Conservation (phyloP, 495 filamentous ascomycete genomes). For the Aspergillus coremiiformis region DNA sequence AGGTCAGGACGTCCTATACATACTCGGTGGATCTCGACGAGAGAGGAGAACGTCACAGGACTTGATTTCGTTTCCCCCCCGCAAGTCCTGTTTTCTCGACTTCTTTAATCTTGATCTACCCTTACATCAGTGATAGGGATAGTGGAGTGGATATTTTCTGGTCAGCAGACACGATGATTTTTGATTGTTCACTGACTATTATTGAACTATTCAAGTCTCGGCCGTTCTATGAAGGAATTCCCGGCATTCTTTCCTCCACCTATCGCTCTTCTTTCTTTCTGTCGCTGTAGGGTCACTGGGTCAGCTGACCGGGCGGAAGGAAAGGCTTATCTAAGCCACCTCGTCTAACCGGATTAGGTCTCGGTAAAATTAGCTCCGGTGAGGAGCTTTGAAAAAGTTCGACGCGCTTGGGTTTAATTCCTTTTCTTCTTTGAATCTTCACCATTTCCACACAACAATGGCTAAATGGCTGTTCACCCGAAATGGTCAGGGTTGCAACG, state of each 20-base stretch:
- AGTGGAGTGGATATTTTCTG: not conserved
- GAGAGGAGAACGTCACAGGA: not conserved
- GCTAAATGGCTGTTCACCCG: not conserved
- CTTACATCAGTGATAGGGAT: not conserved
- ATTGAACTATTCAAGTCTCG: slow-evolving; percentile 4
- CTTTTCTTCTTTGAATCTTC: slow-evolving; percentile 5
- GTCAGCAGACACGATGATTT: slow-evolving; percentile 4
- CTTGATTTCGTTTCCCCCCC: not conserved
- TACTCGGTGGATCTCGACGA: not conserved
- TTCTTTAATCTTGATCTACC: too few species aligned
- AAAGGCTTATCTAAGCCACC: slow-evolving; percentile 5
- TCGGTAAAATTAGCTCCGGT: slow-evolving; percentile 21
- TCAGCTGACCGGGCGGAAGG: not conserved
- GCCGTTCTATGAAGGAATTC: not conserved
- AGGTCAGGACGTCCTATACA: too few species aligned
- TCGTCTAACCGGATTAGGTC: not conserved
- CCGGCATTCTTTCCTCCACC: slow-evolving; percentile 8
- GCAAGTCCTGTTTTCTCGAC: not conserved
- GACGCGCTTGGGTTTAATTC: slow-evolving; percentile 6
- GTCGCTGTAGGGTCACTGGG: too few species aligned
- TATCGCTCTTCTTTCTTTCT: not conserved
- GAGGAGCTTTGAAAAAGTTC: slow-evolving; percentile 21
- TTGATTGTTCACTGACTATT: not conserved
- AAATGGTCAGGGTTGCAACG: not conserved
- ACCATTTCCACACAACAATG: slow-evolving; percentile 8